Conservation (phyloP, 164 flowering plant genomes). For the Kingdonia uniflora region DNA sequence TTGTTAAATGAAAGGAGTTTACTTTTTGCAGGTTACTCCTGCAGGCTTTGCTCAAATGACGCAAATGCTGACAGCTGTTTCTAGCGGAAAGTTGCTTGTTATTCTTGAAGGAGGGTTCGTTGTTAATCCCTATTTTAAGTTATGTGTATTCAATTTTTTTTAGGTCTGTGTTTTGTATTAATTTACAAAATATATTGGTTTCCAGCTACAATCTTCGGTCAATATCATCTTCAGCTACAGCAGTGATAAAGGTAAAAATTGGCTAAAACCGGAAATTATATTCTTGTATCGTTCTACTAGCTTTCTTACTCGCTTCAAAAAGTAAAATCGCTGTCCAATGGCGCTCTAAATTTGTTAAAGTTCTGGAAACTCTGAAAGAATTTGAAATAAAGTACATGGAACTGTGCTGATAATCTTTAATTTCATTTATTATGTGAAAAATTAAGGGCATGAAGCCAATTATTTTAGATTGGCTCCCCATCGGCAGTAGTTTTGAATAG, state of each 20-base stretch:
- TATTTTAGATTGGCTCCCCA: too few species aligned
- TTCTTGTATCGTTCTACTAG: not conserved
- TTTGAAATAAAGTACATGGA: too few species aligned
- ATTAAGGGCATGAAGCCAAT: too few species aligned
- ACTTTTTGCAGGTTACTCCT: slow-evolving; percentile 79
- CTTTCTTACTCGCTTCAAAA: too few species aligned
- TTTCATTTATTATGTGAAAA: too few species aligned
- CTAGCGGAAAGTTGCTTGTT: slow-evolving; percentile 82
- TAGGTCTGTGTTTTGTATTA: not conserved
- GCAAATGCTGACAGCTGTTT: slow-evolving; percentile 48
- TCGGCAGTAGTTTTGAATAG: too few species aligned
- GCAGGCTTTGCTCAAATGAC: slow-evolving; percentile 89
- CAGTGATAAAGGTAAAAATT: slow-evolving; percentile 66
- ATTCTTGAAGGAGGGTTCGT: slow-evolving; percentile 99
- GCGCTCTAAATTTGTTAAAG: too few species aligned
- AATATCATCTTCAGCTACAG: slow-evolving; percentile 86
- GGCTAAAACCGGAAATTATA: not conserved
- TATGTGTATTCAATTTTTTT: not conserved
- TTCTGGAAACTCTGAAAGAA: too few species aligned
- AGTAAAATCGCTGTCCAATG: too few species aligned
- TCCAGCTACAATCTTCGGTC: slow-evolving; percentile 94
- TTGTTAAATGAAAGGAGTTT: too few species aligned
- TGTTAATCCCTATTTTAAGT: slow-evolving; percentile 7
- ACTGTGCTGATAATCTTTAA: too few species aligned
- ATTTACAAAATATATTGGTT: not conserved